Percentiles rank a stretch among this genome's conserved stretches.
Evolutionary conservation across 163 green algal genomes (phyloP).

Genomic region (Chloromonas sp.): DNA sequence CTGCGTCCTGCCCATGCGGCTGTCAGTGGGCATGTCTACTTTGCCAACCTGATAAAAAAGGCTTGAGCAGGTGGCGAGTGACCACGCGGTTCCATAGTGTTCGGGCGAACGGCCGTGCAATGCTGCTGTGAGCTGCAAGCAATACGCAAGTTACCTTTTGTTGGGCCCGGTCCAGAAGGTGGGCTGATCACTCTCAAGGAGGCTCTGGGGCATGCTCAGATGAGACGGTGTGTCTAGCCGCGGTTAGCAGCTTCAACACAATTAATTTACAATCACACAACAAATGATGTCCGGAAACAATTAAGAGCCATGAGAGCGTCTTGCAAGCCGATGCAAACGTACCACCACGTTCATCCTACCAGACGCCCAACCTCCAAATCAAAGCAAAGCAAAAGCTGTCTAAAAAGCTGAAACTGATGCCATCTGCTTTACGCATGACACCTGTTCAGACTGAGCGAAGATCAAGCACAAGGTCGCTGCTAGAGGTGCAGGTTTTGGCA

Average conservation of each 20-base stretch:
- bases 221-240: neutral
- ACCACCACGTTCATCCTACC: neutral
- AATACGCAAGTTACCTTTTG: too few species aligned
- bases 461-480: neutral
- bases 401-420: neutral
- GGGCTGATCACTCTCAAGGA: neutral
- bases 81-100: conserved; percentile 60
- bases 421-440: neutral
- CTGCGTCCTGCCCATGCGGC: too few species aligned
- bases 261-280: too few species aligned
- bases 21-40: too few species aligned
- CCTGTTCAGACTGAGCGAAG: neutral
- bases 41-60: conserved; percentile 26
- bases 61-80: conserved; percentile 58
- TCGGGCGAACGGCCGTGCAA: conserved; percentile 29
- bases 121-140: too few species aligned
- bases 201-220: neutral
- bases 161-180: neutral
- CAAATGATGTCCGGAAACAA: too few species aligned
- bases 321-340: neutral
- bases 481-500: neutral
- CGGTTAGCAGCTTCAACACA: too few species aligned
- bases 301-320: neutral
- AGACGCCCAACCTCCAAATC: neutral
- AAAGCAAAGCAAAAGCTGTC: neutral